Conservation (phyloP, 306 rosid genomes). For the barrel medic (Medicago truncatula) region DNA sequence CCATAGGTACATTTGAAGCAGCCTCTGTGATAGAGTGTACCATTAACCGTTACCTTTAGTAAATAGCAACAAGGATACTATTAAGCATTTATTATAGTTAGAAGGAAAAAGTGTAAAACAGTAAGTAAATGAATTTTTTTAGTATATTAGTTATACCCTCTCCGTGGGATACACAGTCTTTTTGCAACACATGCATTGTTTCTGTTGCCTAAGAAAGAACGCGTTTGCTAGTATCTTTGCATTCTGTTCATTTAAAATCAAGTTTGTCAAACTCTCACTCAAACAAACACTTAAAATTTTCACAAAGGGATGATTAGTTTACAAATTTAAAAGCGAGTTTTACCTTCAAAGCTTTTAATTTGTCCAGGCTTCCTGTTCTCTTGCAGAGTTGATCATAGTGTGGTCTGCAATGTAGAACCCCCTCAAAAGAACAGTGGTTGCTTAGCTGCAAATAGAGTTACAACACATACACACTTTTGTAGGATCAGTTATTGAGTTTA, state of each 20-base stretch:
- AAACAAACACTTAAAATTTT: neutral
- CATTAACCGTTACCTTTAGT: slow-evolving; percentile 63
- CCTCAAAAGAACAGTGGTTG: slow-evolving; percentile 80
- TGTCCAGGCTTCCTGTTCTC: slow-evolving; percentile 83
- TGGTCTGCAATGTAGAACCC: slow-evolving; percentile 92
- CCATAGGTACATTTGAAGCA: slow-evolving; percentile 85
- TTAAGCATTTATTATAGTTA: slow-evolving; percentile 6
- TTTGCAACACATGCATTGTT: slow-evolving; percentile 75
- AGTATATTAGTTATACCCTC: slow-evolving; percentile 64
- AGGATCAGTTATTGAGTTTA: neutral
- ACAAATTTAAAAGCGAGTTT: neutral
- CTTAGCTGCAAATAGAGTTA: slow-evolving; percentile 63
- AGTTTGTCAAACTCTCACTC: neutral
- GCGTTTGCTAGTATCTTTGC: slow-evolving; percentile 54
- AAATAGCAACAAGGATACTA: neutral
- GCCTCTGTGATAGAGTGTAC: slow-evolving; percentile 65
- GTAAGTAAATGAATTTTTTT: neutral
- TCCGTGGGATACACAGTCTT: slow-evolving; percentile 83
- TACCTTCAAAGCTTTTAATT: slow-evolving; percentile 88
- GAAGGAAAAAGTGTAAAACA: neutral
- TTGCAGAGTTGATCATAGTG: slow-evolving; percentile 91
- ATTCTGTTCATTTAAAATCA: slow-evolving; percentile 49
- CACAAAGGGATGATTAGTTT: no score
- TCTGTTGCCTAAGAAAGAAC: slow-evolving; percentile 74
- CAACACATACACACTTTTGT: neutral